phyloP scores from a whole-genome alignment of 331 rosid species.

The Ulmus americana region DNA sequence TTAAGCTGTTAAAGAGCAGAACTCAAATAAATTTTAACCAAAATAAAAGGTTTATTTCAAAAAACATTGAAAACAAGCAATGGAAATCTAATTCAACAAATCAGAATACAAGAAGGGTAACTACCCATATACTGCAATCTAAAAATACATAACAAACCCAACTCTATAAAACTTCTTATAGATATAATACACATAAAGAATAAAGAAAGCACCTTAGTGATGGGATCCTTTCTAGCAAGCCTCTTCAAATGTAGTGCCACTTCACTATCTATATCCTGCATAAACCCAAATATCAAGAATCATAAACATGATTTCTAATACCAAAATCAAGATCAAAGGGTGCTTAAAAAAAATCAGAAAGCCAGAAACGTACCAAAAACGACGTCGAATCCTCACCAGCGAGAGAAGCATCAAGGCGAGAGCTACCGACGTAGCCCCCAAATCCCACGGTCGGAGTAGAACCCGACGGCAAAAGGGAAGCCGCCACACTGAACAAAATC shows the following conservation, averaged over 20 bases:
- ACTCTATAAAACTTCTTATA: too few relatives aligned
- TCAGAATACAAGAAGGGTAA: not conserved
- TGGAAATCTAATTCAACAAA: not conserved
- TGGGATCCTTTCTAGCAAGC: conserved; percentile 86
- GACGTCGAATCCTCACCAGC: conserved; percentile 54
- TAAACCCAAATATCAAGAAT: conserved; percentile 1
- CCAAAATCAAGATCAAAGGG: not conserved
- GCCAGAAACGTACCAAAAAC: conserved; percentile 34
- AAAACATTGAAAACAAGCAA: not conserved
- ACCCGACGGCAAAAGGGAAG: conserved; percentile 72
- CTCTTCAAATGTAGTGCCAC: conserved; percentile 83
- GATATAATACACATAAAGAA: too few relatives aligned
- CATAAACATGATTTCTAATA: not conserved
- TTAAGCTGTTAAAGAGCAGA: conserved; percentile 55
- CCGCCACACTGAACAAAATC: conserved; percentile 53
- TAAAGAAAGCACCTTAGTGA: conserved; percentile 61
- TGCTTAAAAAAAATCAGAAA: not conserved
- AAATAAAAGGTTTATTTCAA: not conserved
- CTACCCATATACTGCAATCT: too few relatives aligned
- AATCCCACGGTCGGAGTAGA: conserved; percentile 64
- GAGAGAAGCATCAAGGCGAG: conserved; percentile 62
- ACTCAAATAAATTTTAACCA: conserved; percentile 17
- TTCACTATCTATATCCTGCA: conserved; percentile 82
- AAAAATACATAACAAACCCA: too few relatives aligned
- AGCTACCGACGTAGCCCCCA: conserved; percentile 87